These are phyloP conservation scores for Pseudogymnoascus sp. DNA, from an alignment of 2,329 filamentous ascomycete species.

Conservation along the genomic window DNA sequence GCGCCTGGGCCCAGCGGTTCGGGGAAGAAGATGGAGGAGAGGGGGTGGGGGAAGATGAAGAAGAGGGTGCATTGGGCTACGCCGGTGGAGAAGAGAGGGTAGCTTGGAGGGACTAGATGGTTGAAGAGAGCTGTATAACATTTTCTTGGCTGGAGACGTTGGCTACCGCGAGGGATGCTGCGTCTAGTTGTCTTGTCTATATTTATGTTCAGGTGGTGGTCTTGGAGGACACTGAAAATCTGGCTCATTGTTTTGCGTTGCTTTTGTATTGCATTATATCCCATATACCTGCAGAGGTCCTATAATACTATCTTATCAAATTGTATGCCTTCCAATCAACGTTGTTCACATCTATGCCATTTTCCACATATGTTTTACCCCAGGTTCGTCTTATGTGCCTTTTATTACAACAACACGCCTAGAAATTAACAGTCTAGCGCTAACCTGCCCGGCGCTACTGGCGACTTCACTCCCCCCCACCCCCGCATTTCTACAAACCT, in stretches of 20 bases:
- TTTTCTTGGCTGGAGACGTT: not conserved
- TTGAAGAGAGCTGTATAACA: not conserved
- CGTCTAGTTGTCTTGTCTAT: not conserved
- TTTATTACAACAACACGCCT: no score
- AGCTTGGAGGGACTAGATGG: not conserved
- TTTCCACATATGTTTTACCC: no score
- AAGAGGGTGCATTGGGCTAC: constrained; percentile 28
- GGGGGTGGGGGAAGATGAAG: constrained; percentile 19
- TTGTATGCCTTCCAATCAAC: no score
- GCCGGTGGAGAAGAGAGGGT: not conserved
- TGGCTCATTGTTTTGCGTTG: not conserved
- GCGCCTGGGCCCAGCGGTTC: not conserved
- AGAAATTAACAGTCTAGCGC: no score
- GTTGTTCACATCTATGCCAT: no score
- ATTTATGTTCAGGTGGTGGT: not conserved
- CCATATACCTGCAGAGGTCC: not conserved
- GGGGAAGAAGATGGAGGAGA: not conserved
- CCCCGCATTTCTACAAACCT: no score
- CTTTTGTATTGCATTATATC: constrained; percentile 1
- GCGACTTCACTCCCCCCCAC: no score
- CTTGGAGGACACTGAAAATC: not conserved
- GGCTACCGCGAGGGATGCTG: constrained; percentile 3
- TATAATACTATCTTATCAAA: not conserved
- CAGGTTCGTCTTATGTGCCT: no score
- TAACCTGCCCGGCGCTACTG: no score